Base-by-base conservation (phyloP, 83 land plant genomes). In the Diphasiastrum complanatum region DNA sequence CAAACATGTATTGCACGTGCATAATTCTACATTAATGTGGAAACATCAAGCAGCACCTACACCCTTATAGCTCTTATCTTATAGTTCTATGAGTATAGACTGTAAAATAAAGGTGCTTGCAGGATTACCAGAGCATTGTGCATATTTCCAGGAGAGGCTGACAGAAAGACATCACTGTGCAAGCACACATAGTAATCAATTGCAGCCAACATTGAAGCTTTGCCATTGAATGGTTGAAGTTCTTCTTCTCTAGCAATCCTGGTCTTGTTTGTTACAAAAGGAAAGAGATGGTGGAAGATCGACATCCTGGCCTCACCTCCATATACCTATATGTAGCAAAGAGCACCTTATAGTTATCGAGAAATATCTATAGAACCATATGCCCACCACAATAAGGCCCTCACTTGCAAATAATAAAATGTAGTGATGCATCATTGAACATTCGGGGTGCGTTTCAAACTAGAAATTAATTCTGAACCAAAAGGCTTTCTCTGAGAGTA, bases 81-180 rank as follows among this genome's bases (percentile, higher is more conserved):
- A n/a, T 33, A 65, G 5, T 16, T 12, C 4, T 0, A 61, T 5
- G 29, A 30, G 26, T 3, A 5, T 20, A 16, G 10, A 34, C 37
- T 68, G 43, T 35, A 36, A 33, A 5, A 22, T 14, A 64, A 0
- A 12, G 31, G 5, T 51, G n/a, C n/a, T 55, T 2, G 14, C 31
- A 1, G 18, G 26, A 66, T 79, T 74, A 90, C 97, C 85, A 90
- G n/a, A 30, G 89, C 85, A 76, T 90, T 90, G 75, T 86, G 97
- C 97, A 90, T 89, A 53, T 89, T 89, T 51, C 96, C 96, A 5
- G 87, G 88, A 22, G 92, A 90, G 45, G 97, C 97, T 25, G 91
- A 86, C 36, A 89, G 76, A 60, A 89, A 83, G 47, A 86, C 61
- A 65, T 86, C 80, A 61, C 91, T 85, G 24, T 83, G 82, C 81